phyloP scores from a whole-genome alignment of 768 basidiomycete genomes.

The Hypsizygus marmoreus region DNA sequence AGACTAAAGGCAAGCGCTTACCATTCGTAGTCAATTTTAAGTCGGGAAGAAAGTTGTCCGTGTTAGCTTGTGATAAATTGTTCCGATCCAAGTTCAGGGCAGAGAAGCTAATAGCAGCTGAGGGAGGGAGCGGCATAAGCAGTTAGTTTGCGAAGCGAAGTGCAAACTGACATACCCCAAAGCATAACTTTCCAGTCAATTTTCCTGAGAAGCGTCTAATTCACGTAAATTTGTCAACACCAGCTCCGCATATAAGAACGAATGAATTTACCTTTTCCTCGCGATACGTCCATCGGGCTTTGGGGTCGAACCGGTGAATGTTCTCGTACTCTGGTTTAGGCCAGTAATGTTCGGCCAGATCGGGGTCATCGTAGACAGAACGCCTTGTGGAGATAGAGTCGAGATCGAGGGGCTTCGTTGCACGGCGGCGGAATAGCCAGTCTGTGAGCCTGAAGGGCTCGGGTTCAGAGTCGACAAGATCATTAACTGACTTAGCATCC shows the following conservation, averaged over 20 bases:
- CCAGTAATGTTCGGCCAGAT: conserved; percentile 46
- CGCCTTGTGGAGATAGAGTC: conserved; percentile 50
- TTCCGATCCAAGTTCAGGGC: conserved; percentile 55
- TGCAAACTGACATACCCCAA: conserved; percentile 30
- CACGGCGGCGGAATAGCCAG: conserved; percentile 33
- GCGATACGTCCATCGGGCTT: conserved; percentile 58
- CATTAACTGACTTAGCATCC: conserved; percentile 26
- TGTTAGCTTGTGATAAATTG: conserved; percentile 60
- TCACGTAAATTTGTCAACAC: conserved; percentile 4
- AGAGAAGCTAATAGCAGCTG: conserved; percentile 56
- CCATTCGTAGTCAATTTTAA: conserved; percentile 53
- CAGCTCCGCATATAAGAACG: background rate
- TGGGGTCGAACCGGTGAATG: conserved; percentile 55
- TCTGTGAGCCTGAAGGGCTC: conserved; percentile 35
- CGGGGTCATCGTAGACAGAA: conserved; percentile 54
- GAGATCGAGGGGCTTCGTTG: conserved; percentile 25
- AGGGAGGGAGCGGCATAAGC: no score
- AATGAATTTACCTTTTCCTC: conserved; percentile 46
- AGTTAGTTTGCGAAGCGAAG: background rate
- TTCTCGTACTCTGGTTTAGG: conserved; percentile 57
- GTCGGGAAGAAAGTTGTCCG: conserved; percentile 59
- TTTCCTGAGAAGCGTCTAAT: conserved; percentile 50
- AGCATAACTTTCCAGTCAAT: conserved; percentile 65
- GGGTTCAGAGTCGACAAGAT: conserved; percentile 38
- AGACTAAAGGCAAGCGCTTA: conserved; percentile 2